These are phyloP conservation scores for Chrysoporthe deuterocubensis DNA, from an alignment of 2,329 filamentous ascomycete species.

Conservation along the genomic window DNA sequence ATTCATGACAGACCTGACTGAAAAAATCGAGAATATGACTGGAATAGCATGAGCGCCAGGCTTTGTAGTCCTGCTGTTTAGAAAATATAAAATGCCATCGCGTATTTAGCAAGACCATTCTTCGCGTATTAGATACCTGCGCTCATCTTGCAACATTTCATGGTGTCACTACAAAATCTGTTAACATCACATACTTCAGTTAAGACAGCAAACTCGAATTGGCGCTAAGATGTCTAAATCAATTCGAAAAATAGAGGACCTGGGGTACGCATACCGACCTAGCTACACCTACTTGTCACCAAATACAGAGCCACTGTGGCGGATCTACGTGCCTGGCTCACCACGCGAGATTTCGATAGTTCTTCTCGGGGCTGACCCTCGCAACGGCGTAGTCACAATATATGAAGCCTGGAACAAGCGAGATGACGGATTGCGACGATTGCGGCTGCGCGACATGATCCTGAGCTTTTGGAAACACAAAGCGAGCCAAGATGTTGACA, in stretches of 20 bases:
- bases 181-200: too few relatives aligned
- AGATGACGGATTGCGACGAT: background rate
- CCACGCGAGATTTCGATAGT: background rate
- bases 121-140: background rate
- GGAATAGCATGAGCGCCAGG: background rate
- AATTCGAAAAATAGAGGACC: background rate
- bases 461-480: conserved; percentile 7
- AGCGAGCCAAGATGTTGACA: background rate
- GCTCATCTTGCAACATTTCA: background rate
- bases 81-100: background rate
- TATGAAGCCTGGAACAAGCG: conserved; percentile 3
- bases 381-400: background rate
- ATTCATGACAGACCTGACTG: background rate
- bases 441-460: conserved; percentile 14
- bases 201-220: too few relatives aligned
- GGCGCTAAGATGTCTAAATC: background rate
- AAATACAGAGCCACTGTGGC: background rate
- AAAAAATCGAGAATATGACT: background rate
- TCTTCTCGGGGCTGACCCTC: background rate
- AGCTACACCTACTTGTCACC: background rate
- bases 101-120: background rate
- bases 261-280: background rate
- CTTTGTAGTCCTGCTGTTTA: background rate
- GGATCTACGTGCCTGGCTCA: background rate
- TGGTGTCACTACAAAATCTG: background rate